These are phyloP conservation scores for Bauhinia variegata DNA, from an alignment of 306 rosid genomes.

Conservation along the genomic window DNA sequence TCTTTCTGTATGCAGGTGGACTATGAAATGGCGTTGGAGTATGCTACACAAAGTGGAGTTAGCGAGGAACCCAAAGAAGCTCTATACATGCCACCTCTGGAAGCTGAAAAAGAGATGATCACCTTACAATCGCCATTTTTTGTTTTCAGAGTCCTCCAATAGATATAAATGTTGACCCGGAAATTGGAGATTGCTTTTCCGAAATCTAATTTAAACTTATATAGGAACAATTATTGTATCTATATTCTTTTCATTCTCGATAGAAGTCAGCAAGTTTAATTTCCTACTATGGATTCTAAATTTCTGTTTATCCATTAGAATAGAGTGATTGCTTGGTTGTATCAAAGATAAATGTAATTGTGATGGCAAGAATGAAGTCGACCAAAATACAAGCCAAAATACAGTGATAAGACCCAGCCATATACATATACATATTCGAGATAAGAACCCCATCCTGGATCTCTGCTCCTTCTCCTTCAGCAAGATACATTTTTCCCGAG, in stretches of 20 bases:
- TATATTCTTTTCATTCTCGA: conserved; percentile 8
- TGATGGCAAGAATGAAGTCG: too few relatives aligned
- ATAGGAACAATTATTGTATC: conserved; percentile 30
- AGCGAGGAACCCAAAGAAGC: conserved; percentile 87
- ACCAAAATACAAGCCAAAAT: too few relatives aligned
- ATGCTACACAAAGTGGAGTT: conserved; percentile 90
- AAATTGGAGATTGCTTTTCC: conserved; percentile 21
- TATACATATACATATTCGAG: too few relatives aligned
- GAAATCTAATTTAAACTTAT: conserved; percentile 15
- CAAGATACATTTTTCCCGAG: too few relatives aligned
- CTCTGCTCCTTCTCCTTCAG: too few relatives aligned
- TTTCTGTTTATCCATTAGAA: too few relatives aligned
- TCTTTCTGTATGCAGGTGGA: conserved; percentile 66
- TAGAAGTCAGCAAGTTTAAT: too few relatives aligned
- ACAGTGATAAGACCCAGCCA: too few relatives aligned
- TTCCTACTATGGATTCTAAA: too few relatives aligned
- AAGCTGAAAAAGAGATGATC: conserved; percentile 57
- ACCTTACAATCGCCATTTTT: conserved; percentile 66
- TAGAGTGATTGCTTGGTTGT: too few relatives aligned
- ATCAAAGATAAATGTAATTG: too few relatives aligned
- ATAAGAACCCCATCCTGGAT: too few relatives aligned
- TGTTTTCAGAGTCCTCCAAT: conserved; percentile 66
- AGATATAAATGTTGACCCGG: conserved; percentile 34
- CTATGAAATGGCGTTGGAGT: conserved; percentile 94
- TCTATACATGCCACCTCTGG: conserved; percentile 64